A percentile compares a stretch with the other conserved stretches of the same genome.
These are phyloP conservation scores for Ganoderma multipileum DNA, from an alignment of 1,284 basidiomycete genomes.

Conservation along the genomic window DNA sequence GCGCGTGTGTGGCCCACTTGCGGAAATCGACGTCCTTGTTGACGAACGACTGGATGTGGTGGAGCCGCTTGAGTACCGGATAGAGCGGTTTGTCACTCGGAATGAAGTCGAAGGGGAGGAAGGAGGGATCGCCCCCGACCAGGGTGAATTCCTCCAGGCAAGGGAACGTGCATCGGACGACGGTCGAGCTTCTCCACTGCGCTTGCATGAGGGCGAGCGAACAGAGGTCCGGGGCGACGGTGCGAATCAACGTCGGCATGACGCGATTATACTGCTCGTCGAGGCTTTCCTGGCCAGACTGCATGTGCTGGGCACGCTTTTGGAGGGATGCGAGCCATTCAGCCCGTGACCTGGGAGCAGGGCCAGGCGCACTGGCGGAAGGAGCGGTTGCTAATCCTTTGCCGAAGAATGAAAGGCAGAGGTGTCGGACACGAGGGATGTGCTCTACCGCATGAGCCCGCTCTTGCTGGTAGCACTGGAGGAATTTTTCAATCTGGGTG, in stretches of 20 bases:
- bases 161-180: constrained; percentile 23
- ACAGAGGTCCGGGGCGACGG: constrained; percentile 21
- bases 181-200: constrained; percentile 25
- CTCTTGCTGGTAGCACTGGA: constrained; percentile 24
- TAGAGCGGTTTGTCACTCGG: constrained; percentile 20
- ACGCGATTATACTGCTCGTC: constrained; percentile 28
- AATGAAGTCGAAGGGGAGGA: constrained; percentile 24
- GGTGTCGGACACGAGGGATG: constrained; percentile 28
- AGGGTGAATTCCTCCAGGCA: constrained; percentile 25
- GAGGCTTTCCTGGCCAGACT: constrained; percentile 19
- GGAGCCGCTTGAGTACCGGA: constrained; percentile 26
- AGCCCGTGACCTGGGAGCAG: constrained; percentile 19
- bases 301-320: constrained; percentile 22
- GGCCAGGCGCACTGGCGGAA: neutral
- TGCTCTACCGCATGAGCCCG: constrained; percentile 19
- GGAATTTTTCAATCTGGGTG: constrained; percentile 24
- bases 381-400: constrained; percentile 9
- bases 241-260: constrained; percentile 23
- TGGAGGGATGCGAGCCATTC: constrained; percentile 25
- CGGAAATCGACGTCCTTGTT: constrained; percentile 26
- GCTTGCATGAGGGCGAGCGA: constrained; percentile 26
- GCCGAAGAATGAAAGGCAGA: constrained; percentile 29
- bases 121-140: constrained; percentile 28
- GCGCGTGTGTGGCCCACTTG: constrained; percentile 28
- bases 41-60: constrained; percentile 26